Conservation (phyloP, 2,329 filamentous ascomycete species). For the Cordyceps cateniannulata region DNA sequence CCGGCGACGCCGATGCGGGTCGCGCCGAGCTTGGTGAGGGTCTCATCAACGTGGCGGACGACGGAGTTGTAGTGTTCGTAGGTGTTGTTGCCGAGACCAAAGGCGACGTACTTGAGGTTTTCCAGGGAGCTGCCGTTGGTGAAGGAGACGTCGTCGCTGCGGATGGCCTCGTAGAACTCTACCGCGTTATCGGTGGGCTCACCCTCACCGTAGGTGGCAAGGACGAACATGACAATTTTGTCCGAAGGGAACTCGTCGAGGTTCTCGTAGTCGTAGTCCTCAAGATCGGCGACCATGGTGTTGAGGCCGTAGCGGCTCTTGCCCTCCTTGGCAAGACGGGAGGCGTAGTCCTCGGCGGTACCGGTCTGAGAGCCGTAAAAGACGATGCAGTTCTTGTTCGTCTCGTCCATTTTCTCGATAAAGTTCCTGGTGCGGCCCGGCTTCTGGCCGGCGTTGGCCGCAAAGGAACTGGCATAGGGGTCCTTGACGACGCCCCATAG, state of each 20-base stretch:
- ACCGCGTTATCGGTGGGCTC: slow-evolving; percentile 98
- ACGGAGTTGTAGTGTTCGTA: slow-evolving; percentile 99
- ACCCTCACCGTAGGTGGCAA: slow-evolving; percentile 96
- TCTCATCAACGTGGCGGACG: slow-evolving; percentile 85
- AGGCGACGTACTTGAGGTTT: slow-evolving; percentile 88
- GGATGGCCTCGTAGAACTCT: slow-evolving; percentile 97
- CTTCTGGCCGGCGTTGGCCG: slow-evolving; percentile 64
- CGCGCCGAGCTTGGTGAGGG: slow-evolving; percentile 74
- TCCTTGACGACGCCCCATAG: slow-evolving; percentile 87
- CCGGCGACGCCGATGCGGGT: slow-evolving; percentile 79
- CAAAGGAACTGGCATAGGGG: slow-evolving; percentile 73
- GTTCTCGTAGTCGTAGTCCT: slow-evolving; percentile 96
- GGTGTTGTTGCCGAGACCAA: slow-evolving; percentile 97
- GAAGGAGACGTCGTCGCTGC: slow-evolving; percentile 73
- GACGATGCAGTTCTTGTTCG: slow-evolving; percentile 92
- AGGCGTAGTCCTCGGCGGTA: slow-evolving; percentile 97
- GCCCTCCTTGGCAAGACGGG: slow-evolving; percentile 91
- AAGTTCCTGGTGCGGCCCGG: slow-evolving; percentile 86
- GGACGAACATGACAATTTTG: slow-evolving; percentile 89
- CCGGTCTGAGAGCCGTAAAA: slow-evolving; percentile 99
- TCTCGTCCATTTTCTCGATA: slow-evolving; percentile 91
- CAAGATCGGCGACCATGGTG: slow-evolving; percentile 96
- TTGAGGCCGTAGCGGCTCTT: slow-evolving; percentile 93
- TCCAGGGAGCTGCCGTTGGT: slow-evolving; percentile 67
- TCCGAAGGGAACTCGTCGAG: slow-evolving; percentile 82